These are phyloP conservation scores for Neobulgaria alba DNA, from an alignment of 2,329 filamentous ascomycete genomes.

Conservation along the genomic window DNA sequence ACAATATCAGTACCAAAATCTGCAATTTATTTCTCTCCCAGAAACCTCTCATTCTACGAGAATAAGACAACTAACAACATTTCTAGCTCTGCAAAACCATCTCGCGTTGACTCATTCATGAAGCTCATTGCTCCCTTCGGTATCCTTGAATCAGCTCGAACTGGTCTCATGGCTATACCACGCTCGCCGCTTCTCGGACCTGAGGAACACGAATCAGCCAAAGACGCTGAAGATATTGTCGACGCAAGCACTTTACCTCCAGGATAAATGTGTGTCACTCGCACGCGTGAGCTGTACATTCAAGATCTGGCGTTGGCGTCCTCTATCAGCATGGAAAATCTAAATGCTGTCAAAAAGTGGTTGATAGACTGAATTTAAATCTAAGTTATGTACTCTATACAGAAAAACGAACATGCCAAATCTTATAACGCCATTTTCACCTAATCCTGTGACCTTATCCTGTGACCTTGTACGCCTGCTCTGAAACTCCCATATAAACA, in stretches of 20 bases:
- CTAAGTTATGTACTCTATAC: conserved; percentile 16
- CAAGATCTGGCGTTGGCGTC: conserved; percentile 16
- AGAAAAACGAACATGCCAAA: conserved; percentile 2
- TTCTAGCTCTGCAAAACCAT: conserved; percentile 69
- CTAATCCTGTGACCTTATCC: background rate
- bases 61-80: conserved; percentile 14
- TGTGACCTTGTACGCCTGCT: background rate
- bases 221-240: conserved; percentile 90
- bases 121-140: conserved; percentile 92
- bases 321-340: background rate
- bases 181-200: conserved; percentile 77
- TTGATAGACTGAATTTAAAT: conserved; percentile 9
- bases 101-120: conserved; percentile 92
- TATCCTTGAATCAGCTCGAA: conserved; percentile 90
- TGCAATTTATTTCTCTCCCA: too few relatives aligned
- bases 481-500: background rate
- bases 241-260: conserved; percentile 91
- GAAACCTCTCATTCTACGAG: background rate
- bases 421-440: too few relatives aligned
- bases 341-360: background rate
- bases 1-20: too few relatives aligned
- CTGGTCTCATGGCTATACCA: conserved; percentile 92
- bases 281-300: too few relatives aligned
- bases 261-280: conserved; percentile 64
- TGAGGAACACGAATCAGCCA: conserved; percentile 59